phyloP scores from a whole-genome alignment of 2,329 filamentous ascomycete species.

The Paracoccidioides lutzii region DNA sequence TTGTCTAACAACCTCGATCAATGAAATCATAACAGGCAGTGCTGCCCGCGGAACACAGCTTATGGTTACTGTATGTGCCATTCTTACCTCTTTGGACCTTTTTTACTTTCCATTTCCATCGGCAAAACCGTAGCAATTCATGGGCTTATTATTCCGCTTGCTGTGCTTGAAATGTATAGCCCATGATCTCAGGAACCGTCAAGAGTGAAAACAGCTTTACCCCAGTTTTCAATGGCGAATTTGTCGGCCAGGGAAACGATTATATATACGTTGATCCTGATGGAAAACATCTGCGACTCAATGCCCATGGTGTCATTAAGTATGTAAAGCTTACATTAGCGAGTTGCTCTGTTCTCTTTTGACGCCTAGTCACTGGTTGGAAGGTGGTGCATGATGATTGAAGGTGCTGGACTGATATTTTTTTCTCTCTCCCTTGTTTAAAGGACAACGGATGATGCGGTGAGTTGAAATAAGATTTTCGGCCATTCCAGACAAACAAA shows the following conservation, averaged over 20 bases:
- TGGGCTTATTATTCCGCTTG: background rate
- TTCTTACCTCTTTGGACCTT: background rate
- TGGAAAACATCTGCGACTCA: conserved; percentile 26
- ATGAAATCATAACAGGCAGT: conserved; percentile 19
- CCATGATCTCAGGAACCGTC: conserved; percentile 27
- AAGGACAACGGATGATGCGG: conserved; percentile 23
- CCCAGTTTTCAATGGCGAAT: conserved; percentile 25
- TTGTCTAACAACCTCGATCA: background rate
- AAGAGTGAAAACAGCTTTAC: conserved; percentile 25
- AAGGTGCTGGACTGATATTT: background rate
- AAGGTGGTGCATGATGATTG: background rate
- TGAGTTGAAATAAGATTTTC: conserved; percentile 11
- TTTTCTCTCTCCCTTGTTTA: background rate
- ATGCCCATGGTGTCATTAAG: conserved; percentile 30
- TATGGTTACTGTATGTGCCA: conserved; percentile 25
- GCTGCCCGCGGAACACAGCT: conserved; percentile 23
- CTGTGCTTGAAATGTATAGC: conserved; percentile 14
- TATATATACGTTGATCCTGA: conserved; percentile 32
- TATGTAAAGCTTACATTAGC: conserved; percentile 12
- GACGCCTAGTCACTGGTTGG: background rate
- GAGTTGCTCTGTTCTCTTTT: background rate
- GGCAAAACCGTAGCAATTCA: background rate
- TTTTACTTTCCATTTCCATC: background rate
- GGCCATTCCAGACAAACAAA: background rate
- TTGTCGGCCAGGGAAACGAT: conserved; percentile 28